These are phyloP conservation scores for Tephrocybe sp. DNA, from an alignment of 768 basidiomycete species.

Conservation along the genomic window DNA sequence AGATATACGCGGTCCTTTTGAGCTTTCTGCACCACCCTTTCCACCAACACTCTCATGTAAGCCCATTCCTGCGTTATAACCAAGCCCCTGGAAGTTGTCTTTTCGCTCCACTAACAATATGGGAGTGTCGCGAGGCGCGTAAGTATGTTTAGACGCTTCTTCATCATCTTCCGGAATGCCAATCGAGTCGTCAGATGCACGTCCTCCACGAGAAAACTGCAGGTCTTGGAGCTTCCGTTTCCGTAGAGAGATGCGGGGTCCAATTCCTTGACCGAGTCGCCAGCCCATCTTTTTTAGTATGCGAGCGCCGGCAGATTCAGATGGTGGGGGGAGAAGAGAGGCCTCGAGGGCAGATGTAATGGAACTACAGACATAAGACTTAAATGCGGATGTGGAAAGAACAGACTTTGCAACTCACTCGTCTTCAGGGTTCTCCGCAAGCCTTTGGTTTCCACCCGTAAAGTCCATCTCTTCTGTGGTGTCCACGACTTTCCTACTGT, in stretches of 20 bases:
- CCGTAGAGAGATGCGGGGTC: constrained; percentile 78
- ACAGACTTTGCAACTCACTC: constrained; percentile 43
- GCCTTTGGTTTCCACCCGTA: constrained; percentile 50
- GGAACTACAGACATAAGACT: constrained; percentile 38
- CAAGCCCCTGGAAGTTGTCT: constrained; percentile 79
- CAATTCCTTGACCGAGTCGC: constrained; percentile 90
- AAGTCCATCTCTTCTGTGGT: constrained; percentile 78
- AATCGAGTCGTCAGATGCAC: constrained; percentile 27
- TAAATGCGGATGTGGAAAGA: background rate
- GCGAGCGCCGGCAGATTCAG: constrained; percentile 79
- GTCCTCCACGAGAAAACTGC: constrained; percentile 34
- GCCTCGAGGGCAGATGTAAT: constrained; percentile 60
- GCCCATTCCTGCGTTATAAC: constrained; percentile 65
- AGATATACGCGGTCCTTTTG: constrained; percentile 53
- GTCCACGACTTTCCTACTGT: constrained; percentile 71
- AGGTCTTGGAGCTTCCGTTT: constrained; percentile 73
- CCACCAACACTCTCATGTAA: constrained; percentile 57
- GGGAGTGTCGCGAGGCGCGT: constrained; percentile 78
- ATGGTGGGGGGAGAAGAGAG: constrained; percentile 68
- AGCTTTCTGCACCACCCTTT: constrained; percentile 17
- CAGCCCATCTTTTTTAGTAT: constrained; percentile 96
- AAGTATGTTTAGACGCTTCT: constrained; percentile 84
- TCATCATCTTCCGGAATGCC: constrained; percentile 60
- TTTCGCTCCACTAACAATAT: constrained; percentile 63
- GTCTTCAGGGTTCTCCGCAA: constrained; percentile 41